These are phyloP conservation scores for Scutellaria barbata DNA, from an alignment of 257 asterid species.

Conservation along the genomic window DNA sequence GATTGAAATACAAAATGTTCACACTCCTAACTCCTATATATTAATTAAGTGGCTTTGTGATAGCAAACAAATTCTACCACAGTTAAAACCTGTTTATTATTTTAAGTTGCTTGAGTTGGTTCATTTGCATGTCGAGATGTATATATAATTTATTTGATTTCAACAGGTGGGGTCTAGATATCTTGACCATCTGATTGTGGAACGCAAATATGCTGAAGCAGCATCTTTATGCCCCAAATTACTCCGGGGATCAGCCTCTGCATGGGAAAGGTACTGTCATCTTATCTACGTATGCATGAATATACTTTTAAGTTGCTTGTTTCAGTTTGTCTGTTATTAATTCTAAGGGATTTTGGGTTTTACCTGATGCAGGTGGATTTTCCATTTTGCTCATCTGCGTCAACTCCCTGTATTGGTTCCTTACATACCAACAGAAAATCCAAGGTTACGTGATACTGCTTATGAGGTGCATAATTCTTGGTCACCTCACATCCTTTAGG, in stretches of 20 bases:
- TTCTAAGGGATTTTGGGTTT: conserved; percentile 16
- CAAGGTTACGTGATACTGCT: conserved; percentile 94
- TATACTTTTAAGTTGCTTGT: conserved; percentile 18
- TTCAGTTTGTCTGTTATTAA: conserved; percentile 17
- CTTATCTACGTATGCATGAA: conserved; percentile 12
- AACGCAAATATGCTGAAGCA: conserved; percentile 94
- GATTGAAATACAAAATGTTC: not conserved
- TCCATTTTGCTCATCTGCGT: conserved; percentile 97
- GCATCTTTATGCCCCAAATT: conserved; percentile 94
- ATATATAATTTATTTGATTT: conserved; percentile 36
- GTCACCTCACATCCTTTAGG: not conserved
- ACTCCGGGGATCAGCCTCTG: conserved; percentile 91
- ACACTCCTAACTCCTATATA: not conserved
- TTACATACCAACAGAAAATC: conserved; percentile 94
- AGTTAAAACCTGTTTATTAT: not conserved
- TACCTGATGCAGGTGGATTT: conserved; percentile 79
- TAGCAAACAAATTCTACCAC: conserved; percentile 3
- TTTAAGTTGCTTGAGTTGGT: not conserved
- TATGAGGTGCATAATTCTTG: conserved; percentile 73
- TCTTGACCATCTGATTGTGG: conserved; percentile 96
- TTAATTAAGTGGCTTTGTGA: conserved; percentile 1
- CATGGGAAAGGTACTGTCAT: conserved; percentile 90
- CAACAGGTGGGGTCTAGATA: conserved; percentile 86
- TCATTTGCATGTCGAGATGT: conserved; percentile 18
- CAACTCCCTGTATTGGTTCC: conserved; percentile 98